Evolutionary conservation across 1,139 yeast species (phyloP), one percentile per base, ranked within the genome.

Genomic region (Geotrichum klebahnii): DNA sequence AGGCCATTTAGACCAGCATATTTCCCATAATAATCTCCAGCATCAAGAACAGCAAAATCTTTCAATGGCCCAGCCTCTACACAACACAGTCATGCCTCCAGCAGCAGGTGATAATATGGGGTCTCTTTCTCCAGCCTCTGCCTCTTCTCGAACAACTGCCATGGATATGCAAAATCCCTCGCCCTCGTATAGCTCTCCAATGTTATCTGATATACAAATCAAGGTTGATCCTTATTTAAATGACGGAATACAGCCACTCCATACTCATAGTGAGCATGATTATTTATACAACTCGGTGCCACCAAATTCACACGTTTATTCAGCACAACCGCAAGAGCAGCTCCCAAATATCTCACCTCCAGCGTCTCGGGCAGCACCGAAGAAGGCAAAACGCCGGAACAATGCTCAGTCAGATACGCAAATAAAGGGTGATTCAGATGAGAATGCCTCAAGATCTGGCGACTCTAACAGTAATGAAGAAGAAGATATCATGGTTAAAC

Each of bases 401-500:
- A 16, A 12, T 2, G 37, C 20, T 5, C 38, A 35, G 5, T n/a
- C 38, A 14, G 38, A 35, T 17, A 20, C 41, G 9, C 16, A 37
- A 14, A 37, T 37, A 17, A 23, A 20, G 16, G 31, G 14, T 28
- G 41, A 37, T 16, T 12, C 12, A 16, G 41, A 37, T 23, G 41
- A 37, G 14, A 23, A 10, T 23, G 24, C 29, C 9, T 42, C 19
- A n/a, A 32, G 38, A 29, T 42, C 38, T 19, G 47, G 37, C 17
- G 43, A 41, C 22, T 45, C 35, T 19, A 41, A 26, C 17, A 36
- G 38, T 20, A 47, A 51, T 35, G 60, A 57, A 4, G 81, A 78
- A 46, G 77, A 75, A 23, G 81, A 79, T 55, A 60, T 78, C 26
- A 75, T 72, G 44, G 61, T 73, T 57, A 80, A 80, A 63, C 76